Evolutionary conservation across 1,284 basidiomycete species (phyloP).

Genomic region (Nidula niveotomentosa): DNA sequence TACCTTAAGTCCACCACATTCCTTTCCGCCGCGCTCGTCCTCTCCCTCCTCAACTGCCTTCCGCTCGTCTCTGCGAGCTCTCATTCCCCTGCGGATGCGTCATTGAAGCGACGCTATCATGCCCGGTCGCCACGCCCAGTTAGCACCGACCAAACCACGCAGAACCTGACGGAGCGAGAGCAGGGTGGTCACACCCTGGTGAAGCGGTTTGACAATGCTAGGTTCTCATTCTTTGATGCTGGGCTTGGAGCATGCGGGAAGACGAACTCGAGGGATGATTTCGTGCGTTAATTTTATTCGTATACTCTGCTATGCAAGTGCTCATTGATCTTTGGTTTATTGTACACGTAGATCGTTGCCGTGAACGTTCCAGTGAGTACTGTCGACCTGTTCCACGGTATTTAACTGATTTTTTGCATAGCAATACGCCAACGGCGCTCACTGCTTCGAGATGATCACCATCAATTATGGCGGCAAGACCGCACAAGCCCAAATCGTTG

Average conservation of each 20-base stretch:
- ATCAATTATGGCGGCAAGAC: slow-evolving; percentile 62
- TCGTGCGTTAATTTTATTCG: slow-evolving; percentile 13
- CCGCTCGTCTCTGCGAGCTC: too few species aligned
- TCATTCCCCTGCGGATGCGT: too few species aligned
- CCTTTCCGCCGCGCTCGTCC: too few species aligned
- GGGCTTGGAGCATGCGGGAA: slow-evolving; percentile 42
- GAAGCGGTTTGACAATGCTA: slow-evolving; percentile 29
- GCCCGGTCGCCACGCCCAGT: too few species aligned
- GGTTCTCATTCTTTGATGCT: slow-evolving; percentile 52
- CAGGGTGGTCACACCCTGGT: slow-evolving; percentile 1
- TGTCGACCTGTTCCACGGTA: too few species aligned
- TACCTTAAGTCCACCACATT: too few species aligned
- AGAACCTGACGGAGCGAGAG: too few species aligned
- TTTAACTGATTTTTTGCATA: slow-evolving; percentile 5
- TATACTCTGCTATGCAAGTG: too few species aligned
- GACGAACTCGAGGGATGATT: slow-evolving; percentile 22
- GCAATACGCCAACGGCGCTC: slow-evolving; percentile 42
- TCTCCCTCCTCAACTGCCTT: too few species aligned
- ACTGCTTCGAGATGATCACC: slow-evolving; percentile 59
- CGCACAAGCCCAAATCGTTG: slow-evolving; percentile 56
- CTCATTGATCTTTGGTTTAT: too few species aligned
- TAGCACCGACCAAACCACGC: too few species aligned
- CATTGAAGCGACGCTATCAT: too few species aligned
- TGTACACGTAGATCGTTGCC: not conserved
- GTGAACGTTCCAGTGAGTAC: not conserved